Evolutionary conservation across 2,329 filamentous ascomycete genomes (phyloP), one percentile per base, ranked within the genome.

Genomic region (Ceratocystis lukuohia): DNA sequence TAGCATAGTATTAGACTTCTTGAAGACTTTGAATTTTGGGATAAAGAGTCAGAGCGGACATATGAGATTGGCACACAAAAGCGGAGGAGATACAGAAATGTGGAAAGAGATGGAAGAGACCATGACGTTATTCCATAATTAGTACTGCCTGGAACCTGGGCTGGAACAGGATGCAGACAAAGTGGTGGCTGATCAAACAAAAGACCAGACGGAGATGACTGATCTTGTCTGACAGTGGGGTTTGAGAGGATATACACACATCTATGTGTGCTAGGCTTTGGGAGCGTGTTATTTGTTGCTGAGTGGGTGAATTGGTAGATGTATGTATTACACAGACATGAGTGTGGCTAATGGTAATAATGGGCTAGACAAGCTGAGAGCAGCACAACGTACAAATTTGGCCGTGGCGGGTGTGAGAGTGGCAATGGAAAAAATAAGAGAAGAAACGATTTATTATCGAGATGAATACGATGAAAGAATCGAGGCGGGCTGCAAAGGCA

Each of bases 111-210:
- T 57, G 53, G 53, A 33, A 57, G 17, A 30, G 53, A n/a, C 28
- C 28, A 57, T 30, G 53, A 33, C 53, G 53, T 57, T 57, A 57
- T 57, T 57, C 53, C 53, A 57, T n/a, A 57, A 57, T 57, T 30
- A 57, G 53, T 17, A 30, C 53, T 57, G 25, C 28, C 53, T 57
- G 25, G n/a, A 57, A 30, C 53, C 53, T 15, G 53, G 28, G 53
- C 25, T 57, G 53, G 25, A 57, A 57, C 53, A 33, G 53, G 28
- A 57, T 15, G 5, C 22, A 57, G 15, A 57, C 53, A 57, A 33
- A 30, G 53, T 30, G 53, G 53, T 57, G 53, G 53, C 53, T 30
- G 53, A 57, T 57, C 53, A 57, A 57, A 57, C 53, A 57, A 28
- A 28, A 33, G 63, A 64, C 62, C 48, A 30, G 25, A 45, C 45